Base-by-base conservation (phyloP, 768 basidiomycete genomes). In the Termitomyces titanicus region DNA sequence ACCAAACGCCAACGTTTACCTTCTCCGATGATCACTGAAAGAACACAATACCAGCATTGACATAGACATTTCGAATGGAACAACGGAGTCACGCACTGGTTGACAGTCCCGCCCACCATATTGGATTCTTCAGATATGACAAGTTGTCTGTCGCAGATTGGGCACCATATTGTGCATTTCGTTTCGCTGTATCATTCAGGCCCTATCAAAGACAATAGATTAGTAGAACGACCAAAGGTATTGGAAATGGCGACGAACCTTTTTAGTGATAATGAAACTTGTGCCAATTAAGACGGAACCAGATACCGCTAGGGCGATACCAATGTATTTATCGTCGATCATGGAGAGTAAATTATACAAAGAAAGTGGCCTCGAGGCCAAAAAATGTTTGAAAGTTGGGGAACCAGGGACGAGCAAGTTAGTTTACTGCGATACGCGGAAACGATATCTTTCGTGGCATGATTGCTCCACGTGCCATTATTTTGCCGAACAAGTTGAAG, bases 181-280 rank as follows among this genome's bases (percentile, higher is more conserved):
- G 75, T 58, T 82, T 77, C 3, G 85, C 84, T 43, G 95, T 89
- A 64, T 94, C 92, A 60, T 90, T 97, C 24, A 98, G 74, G 22
- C 96, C 96, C 96, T 97, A 51, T n/a, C 22, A 35, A 54, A 45
- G 17, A 39, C 44, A 38, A 51, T 20, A 43, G 15, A 56, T 59
- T 42, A 59, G 49, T 35, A 22, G 34, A 24, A 17, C 20, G 13
- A 39, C 43, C n/a, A 42, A 22, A 34, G 20, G 38, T 10, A 56
- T 10, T 11, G 24, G 11, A 51, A 54, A 13, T 24, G 29, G 38
- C 39, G 42, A 50, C 22, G 61, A n/a, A 90, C 96, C 88, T 97
- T 98, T 83, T 99, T 99, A 17, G 96, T 99, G 68, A 99, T 96
- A 67, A 99, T 97, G 70, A 94, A 97, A 71, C 94, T 96, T 37